These are phyloP conservation scores for Naganishia liquefaciens DNA, from an alignment of 1,284 basidiomycete species.

Conservation along the genomic window DNA sequence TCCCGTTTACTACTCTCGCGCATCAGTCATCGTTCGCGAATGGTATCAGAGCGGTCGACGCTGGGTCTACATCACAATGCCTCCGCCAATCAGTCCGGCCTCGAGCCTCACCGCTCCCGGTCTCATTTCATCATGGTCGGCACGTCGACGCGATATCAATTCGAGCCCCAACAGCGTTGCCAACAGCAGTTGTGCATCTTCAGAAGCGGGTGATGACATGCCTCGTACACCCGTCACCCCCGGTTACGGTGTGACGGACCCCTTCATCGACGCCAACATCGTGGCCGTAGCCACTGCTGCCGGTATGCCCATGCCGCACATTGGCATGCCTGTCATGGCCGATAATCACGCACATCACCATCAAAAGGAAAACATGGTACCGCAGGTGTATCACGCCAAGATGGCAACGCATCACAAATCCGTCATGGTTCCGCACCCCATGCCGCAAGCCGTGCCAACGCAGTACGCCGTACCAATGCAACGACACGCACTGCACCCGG, in stretches of 20 bases:
- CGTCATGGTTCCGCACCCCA: not conserved
- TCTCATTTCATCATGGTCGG: slow-evolving; percentile 39
- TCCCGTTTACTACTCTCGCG: slow-evolving; percentile 89
- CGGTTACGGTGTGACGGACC: slow-evolving; percentile 41
- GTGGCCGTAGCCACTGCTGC: slow-evolving; percentile 25
- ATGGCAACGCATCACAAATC: slow-evolving; percentile 22
- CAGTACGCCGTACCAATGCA: slow-evolving; percentile 21
- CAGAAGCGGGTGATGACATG: slow-evolving; percentile 52
- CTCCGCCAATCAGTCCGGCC: slow-evolving; percentile 43
- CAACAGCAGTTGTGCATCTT: slow-evolving; percentile 45
- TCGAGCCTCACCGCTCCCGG: slow-evolving; percentile 44
- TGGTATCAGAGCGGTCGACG: slow-evolving; percentile 68
- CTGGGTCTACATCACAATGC: slow-evolving; percentile 49
- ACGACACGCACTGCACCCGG: slow-evolving; percentile 20
- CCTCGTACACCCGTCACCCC: slow-evolving; percentile 53
- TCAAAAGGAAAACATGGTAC: slow-evolving; percentile 26
- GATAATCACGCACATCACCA: not conserved
- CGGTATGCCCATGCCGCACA: slow-evolving; percentile 14
- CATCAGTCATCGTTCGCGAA: slow-evolving; percentile 86
- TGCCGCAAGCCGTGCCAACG: not conserved
- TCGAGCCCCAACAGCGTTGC: slow-evolving; percentile 45
- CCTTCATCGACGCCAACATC: slow-evolving; percentile 35
- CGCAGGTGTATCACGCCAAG: slow-evolving; percentile 16
- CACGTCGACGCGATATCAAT: slow-evolving; percentile 41
- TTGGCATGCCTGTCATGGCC: slow-evolving; percentile 8